phyloP scores from a whole-genome alignment of 2,329 filamentous ascomycete species.

The Samsoniella hepiali region DNA sequence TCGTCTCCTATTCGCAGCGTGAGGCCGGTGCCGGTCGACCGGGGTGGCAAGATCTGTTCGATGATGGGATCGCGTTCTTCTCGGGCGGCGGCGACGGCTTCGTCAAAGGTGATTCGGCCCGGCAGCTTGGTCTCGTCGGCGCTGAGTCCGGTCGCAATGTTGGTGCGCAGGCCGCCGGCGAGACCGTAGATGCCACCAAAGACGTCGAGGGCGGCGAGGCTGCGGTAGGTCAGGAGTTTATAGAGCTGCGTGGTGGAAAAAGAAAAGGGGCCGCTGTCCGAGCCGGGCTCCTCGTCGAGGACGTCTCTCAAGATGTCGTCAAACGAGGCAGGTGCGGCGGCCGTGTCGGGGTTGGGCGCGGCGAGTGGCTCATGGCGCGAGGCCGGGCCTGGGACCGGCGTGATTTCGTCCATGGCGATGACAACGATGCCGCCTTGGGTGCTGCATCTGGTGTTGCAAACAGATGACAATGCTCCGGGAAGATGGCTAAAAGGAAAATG shows the following conservation, averaged over 20 bases:
- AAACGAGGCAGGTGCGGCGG: conserved; percentile 1
- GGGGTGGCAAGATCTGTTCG: conserved; percentile 19
- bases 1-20: conserved; percentile 31
- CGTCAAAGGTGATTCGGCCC: conserved; percentile 46
- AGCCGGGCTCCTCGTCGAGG: conserved; percentile 26
- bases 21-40: conserved; percentile 25
- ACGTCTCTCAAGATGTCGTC: conserved; percentile 25
- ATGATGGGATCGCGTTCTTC: conserved; percentile 29
- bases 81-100: conserved; percentile 42
- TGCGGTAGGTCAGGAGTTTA: conserved; percentile 51
- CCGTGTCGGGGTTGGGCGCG: neutral
- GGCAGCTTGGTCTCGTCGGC: conserved; percentile 46
- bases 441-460: conserved; percentile 20
- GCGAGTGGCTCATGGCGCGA: conserved; percentile 12
- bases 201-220: conserved; percentile 44
- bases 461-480: neutral
- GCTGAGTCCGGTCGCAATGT: conserved; percentile 46
- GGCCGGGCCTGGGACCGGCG: conserved; percentile 21
- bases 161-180: conserved; percentile 48
- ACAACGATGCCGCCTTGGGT: conserved; percentile 17
- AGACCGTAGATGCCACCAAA: conserved; percentile 54
- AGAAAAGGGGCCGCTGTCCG: conserved; percentile 46
- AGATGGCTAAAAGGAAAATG: neutral
- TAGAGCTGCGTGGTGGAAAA: conserved; percentile 53
- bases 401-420: conserved; percentile 32